These are phyloP conservation scores for Plantago ovata DNA, from an alignment of 257 asterid genomes.

Conservation along the genomic window DNA sequence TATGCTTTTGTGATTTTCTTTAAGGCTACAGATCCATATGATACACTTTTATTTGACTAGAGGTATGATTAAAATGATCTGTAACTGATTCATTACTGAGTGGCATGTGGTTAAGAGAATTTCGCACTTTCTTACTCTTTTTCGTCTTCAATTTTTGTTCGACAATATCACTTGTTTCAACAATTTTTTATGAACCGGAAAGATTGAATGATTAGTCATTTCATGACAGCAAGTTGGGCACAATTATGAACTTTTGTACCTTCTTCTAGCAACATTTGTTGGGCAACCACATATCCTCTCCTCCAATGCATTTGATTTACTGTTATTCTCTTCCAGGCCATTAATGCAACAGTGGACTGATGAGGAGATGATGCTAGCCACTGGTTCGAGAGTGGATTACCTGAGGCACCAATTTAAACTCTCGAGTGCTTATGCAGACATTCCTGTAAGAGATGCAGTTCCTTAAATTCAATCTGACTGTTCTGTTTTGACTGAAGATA, in stretches of 20 bases:
- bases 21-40: constrained; percentile 6
- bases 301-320: constrained; percentile 6
- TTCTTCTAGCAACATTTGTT: constrained; percentile 9
- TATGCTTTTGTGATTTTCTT: constrained; percentile 7
- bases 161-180: background rate
- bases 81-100: no score
- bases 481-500: no score
- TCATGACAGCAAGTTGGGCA: no score
- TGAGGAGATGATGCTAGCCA: constrained; percentile 74
- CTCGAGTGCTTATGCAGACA: constrained; percentile 63
- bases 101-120: no score
- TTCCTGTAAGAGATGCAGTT: constrained; percentile 48
- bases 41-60: constrained; percentile 5
- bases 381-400: constrained; percentile 50
- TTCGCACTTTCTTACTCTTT: no score
- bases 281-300: constrained; percentile 12
- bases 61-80: background rate
- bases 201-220: no score
- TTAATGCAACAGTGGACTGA: constrained; percentile 52
- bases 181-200: no score
- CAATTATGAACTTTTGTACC: background rate
- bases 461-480: background rate
- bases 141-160: no score
- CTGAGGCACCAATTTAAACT: constrained; percentile 58
- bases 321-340: constrained; percentile 20